phyloP scores from a whole-genome alignment of 2,329 filamentous ascomycete genomes.

The Sporothrix curviconia region DNA sequence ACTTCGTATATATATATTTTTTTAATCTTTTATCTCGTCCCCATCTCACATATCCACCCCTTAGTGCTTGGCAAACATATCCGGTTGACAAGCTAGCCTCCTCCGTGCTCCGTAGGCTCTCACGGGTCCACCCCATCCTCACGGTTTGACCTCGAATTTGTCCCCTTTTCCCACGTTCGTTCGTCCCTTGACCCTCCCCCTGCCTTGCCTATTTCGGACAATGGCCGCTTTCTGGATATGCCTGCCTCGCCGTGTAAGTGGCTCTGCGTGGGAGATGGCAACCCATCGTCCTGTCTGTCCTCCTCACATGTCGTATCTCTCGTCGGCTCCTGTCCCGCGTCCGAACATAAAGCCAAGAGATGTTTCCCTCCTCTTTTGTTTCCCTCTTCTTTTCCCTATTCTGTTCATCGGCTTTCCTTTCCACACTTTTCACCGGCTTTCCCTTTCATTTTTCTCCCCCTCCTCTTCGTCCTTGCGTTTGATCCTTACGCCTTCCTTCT shows the following conservation, averaged over 20 bases:
- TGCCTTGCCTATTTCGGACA: neutral
- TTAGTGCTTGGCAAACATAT: neutral
- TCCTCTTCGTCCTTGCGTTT: constrained; percentile 1
- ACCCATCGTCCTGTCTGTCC: neutral
- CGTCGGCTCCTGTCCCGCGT: neutral
- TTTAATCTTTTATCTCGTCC: too few species aligned
- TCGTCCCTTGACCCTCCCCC: neutral
- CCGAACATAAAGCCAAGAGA: constrained; percentile 7
- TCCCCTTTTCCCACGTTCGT: neutral
- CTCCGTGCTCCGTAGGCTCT: too few species aligned
- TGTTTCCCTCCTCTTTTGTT: neutral
- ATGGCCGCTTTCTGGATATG: neutral
- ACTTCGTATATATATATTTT: too few species aligned
- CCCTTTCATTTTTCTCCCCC: neutral
- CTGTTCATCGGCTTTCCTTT: neutral
- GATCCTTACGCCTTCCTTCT: neutral
- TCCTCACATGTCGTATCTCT: neutral
- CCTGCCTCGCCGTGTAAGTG: neutral
- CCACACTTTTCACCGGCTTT: neutral
- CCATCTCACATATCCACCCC: too few species aligned
- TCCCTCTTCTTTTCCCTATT: neutral
- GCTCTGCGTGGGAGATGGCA: neutral
- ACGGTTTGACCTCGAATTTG: too few species aligned
- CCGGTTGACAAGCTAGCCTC: neutral
- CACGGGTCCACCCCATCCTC: too few species aligned